Conservation (phyloP, 169 alveolate species). For the Hepatocystis sp. region DNA sequence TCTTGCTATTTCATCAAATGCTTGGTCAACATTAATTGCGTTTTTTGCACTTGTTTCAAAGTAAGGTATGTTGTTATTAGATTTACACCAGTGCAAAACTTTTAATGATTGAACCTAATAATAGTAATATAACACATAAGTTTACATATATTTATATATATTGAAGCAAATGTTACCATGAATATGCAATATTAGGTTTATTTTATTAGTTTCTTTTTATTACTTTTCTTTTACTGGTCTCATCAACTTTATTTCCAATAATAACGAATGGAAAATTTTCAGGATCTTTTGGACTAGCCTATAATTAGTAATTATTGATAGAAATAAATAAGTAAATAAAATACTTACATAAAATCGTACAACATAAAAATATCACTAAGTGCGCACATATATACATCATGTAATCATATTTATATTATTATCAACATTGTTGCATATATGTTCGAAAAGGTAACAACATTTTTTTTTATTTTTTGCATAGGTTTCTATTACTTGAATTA, state of each 20-base stretch:
- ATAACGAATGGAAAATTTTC: constrained; percentile 97
- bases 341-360: too few species aligned
- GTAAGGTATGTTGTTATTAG: constrained; percentile 93
- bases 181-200: too few species aligned
- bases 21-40: constrained; percentile 95
- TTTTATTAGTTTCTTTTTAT: background rate
- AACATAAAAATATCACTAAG: too few species aligned
- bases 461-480: background rate
- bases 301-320: too few species aligned
- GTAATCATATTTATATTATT: too few species aligned
- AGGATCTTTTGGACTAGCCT: constrained; percentile 95
- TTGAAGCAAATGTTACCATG: too few species aligned
- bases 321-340: too few species aligned
- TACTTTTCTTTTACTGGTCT: constrained; percentile 92
- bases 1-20: constrained; percentile 94
- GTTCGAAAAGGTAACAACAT: background rate
- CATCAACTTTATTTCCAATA: constrained; percentile 98
- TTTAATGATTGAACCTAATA: constrained; percentile 88
- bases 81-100: constrained; percentile 95
- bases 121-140: constrained; percentile 1
- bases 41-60: constrained; percentile 98
- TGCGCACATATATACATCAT: too few species aligned
- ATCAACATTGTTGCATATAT: background rate
- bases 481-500: constrained; percentile 88
- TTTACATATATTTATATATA: background rate